Evolutionary conservation across 2,329 filamentous ascomycete genomes (phyloP), one percentile per base, ranked within the genome.

Genomic region (Chaetomiaceae sp.): DNA sequence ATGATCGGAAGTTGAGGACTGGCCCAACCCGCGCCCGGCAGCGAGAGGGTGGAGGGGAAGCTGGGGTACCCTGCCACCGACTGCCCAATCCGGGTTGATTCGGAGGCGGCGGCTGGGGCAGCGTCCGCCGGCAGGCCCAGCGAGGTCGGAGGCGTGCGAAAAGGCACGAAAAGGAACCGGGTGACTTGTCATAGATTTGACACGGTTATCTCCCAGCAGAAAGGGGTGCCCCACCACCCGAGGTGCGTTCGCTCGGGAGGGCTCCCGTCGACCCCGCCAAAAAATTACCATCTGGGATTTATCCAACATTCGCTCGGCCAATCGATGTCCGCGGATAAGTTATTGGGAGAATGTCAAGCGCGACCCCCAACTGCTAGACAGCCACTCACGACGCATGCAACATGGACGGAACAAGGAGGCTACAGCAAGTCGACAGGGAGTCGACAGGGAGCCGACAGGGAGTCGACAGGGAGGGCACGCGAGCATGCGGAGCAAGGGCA

Each of bases 81-180:
- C 46, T 56, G 48, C 53, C 50, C 29, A 38, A 53, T 46, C 9
- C 57, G 57, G 57, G 41, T 46, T 14, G 52, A 50, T 30, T 42
- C 54, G 57, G 57, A 55, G 52, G 51, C 41, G 48, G 49, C 10
- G 33, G 8, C 14, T 18, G 33, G 34, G 43, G 34, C 32, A 27
- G 29, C 27, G 25, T 16, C 16, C 13, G 30, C 38, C 20, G 27
- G 2, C 13, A 25, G 18, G 20, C 29, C 36, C 49, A 57, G 57
- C 57, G 57, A 59, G 21, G 55, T 57, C 57, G 57, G 57, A 59
- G 57, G 14, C 20, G 18, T n/a, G 54, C 57, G 57, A 59, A 50
- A 59, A 59, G 23, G 21, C 41, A 29, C 45, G 57, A 59, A 50
- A 59, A 59, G 23, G 21, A 45, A 29, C 45, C 57, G 57, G 57